Conservation (phyloP, 2,329 filamentous ascomycete genomes). For the Xylaria sp. region DNA sequence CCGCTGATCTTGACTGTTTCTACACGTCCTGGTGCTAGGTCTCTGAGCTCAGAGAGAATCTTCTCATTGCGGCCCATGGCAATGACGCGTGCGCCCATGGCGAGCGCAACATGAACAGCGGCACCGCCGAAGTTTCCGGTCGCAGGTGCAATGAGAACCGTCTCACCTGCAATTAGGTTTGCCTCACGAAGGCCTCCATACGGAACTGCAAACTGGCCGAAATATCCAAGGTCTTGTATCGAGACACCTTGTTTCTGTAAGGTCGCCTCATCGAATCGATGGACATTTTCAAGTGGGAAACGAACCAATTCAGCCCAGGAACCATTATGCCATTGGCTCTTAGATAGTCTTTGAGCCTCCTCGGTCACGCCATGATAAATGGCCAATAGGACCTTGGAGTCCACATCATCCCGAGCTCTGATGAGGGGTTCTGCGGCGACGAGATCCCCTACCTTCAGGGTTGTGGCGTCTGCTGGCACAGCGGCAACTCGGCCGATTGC, state of each 20-base stretch:
- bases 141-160: background rate
- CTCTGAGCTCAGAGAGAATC: background rate
- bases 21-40: background rate
- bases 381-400: background rate
- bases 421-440: background rate
- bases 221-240: background rate
- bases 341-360: background rate
- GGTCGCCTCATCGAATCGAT: background rate
- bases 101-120: background rate
- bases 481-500: background rate
- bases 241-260: background rate
- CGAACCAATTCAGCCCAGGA: background rate
- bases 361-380: background rate
- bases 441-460: background rate
- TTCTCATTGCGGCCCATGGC: background rate
- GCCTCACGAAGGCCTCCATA: background rate
- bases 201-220: background rate
- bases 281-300: background rate
- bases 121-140: background rate
- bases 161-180: background rate
- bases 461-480: background rate
- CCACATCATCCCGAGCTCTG: background rate
- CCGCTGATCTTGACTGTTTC: conserved; percentile 2
- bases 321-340: conserved; percentile 1
- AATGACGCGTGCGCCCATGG: conserved; percentile 3